Conservation (phyloP, 192 early-diverging fungal species). For the Dimargaris cristalligena region DNA sequence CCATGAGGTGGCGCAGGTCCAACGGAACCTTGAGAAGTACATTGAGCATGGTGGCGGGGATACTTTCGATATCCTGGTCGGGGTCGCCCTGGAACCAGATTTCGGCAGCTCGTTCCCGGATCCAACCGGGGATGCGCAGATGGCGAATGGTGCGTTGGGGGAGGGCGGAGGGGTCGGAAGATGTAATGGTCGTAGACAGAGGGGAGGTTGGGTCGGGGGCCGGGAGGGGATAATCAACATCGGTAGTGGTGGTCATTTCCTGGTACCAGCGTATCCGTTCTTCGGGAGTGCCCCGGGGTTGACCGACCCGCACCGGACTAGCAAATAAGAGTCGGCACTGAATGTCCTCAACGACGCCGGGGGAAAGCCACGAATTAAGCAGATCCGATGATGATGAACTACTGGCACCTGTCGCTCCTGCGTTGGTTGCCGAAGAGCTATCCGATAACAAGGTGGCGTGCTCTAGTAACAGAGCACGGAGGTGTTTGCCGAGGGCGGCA, state of each 20-base stretch:
- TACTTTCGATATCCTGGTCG: conserved; percentile 34
- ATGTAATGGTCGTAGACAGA: not conserved
- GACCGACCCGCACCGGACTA: conserved; percentile 7
- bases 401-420: too few relatives aligned
- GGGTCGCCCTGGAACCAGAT: conserved; percentile 62
- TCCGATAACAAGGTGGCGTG: conserved; percentile 26
- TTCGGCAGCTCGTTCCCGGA: conserved; percentile 64
- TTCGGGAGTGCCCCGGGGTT: not conserved
- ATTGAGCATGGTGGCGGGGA: conserved; percentile 38
- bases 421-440: too few relatives aligned
- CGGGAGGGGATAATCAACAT: conserved; percentile 1
- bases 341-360: conserved; percentile 43
- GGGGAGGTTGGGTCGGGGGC: not conserved
- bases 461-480: conserved; percentile 41
- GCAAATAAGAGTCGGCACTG: conserved; percentile 47
- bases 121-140: conserved; percentile 56
- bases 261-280: conserved; percentile 6
- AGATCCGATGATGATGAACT: too few relatives aligned
- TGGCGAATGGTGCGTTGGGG: not conserved
- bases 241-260: conserved; percentile 4
- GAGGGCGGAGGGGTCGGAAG: too few relatives aligned
- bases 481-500: conserved; percentile 32
- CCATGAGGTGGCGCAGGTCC: conserved; percentile 51
- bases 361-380: conserved; percentile 29
- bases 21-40: conserved; percentile 37